These are phyloP conservation scores for Tetracladium setigerum DNA, from an alignment of 495 filamentous ascomycete genomes.

Conservation along the genomic window DNA sequence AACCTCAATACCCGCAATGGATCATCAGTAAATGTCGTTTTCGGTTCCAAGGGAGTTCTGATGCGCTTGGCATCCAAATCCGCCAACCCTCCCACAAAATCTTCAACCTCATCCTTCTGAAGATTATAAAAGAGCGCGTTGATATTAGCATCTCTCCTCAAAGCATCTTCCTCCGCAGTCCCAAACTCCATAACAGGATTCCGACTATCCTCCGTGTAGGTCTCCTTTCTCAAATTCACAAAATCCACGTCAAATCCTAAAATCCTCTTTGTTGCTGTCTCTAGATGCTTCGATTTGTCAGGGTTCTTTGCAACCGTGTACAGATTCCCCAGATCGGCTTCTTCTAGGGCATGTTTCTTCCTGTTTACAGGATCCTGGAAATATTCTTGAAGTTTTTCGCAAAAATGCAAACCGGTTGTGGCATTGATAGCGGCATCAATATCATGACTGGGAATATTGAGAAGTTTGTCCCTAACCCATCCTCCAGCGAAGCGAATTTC, in stretches of 20 bases:
- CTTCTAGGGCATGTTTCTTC: conserved; percentile 35
- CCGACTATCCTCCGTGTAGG: conserved; percentile 75
- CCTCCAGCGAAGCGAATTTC: conserved; percentile 87
- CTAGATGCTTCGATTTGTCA: conserved; percentile 95
- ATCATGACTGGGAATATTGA: conserved; percentile 74
- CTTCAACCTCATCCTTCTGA: conserved; percentile 67
- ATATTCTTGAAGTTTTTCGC: conserved; percentile 49
- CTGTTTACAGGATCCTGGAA: conserved; percentile 38
- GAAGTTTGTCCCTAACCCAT: conserved; percentile 97
- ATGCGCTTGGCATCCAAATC: conserved; percentile 70
- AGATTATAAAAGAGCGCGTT: conserved; percentile 97
- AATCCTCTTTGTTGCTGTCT: conserved; percentile 80
- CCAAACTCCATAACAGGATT: conserved; percentile 94
- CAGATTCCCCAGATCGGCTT: conserved; percentile 50
- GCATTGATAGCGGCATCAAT: conserved; percentile 93
- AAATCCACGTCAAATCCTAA: conserved; percentile 88
- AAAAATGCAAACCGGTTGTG: conserved; percentile 86
- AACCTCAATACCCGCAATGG: conserved; percentile 83
- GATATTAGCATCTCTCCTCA: conserved; percentile 85
- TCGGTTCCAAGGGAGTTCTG: conserved; percentile 79
- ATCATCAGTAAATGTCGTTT: conserved; percentile 92
- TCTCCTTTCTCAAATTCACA: conserved; percentile 90
- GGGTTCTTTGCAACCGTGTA: conserved; percentile 84
- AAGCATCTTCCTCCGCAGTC: conserved; percentile 80
- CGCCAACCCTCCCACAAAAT: conserved; percentile 70